phyloP scores from a whole-genome alignment of 164 flowering plant genomes.

The Sedum album region DNA sequence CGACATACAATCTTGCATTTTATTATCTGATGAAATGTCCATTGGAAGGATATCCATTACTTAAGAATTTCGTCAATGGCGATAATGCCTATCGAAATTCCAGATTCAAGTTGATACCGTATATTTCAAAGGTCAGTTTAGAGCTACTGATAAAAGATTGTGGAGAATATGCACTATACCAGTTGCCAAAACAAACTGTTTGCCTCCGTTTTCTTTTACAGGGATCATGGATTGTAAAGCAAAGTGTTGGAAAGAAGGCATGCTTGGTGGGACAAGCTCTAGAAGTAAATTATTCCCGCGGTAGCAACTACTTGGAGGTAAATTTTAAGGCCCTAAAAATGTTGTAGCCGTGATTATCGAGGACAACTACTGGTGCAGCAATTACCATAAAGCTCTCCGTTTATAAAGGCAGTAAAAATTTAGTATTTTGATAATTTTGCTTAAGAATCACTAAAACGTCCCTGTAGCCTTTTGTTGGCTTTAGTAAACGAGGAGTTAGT shows the following conservation, averaged over 20 bases:
- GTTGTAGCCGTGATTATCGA: too few relatives aligned
- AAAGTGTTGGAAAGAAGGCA: slow-evolving; percentile 92
- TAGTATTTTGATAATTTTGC: too few relatives aligned
- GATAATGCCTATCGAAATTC: slow-evolving; percentile 85
- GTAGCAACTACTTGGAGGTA: slow-evolving; percentile 89
- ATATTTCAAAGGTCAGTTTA: slow-evolving; percentile 67
- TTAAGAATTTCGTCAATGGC: slow-evolving; percentile 65
- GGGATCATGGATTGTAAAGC: slow-evolving; percentile 98
- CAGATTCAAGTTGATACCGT: slow-evolving; percentile 91
- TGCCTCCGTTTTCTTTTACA: slow-evolving; percentile 16
- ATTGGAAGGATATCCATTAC: slow-evolving; percentile 49
- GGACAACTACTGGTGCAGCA: too few relatives aligned
- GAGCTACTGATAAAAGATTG: not conserved
- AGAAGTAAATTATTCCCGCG: slow-evolving; percentile 73
- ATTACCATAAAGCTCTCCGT: too few relatives aligned
- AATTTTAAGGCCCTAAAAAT: not conserved
- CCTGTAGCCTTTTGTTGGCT: too few relatives aligned
- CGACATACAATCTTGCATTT: slow-evolving; percentile 53
- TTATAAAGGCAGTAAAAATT: too few relatives aligned
- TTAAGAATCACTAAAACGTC: too few relatives aligned
- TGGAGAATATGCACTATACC: not conserved
- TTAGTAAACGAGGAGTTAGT: too few relatives aligned
- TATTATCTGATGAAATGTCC: slow-evolving; percentile 69
- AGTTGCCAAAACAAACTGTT: not conserved
- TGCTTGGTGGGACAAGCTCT: slow-evolving; percentile 87